Evolutionary conservation across 2,329 filamentous ascomycete species (phyloP).

Genomic region (Sarocladium oryzae): DNA sequence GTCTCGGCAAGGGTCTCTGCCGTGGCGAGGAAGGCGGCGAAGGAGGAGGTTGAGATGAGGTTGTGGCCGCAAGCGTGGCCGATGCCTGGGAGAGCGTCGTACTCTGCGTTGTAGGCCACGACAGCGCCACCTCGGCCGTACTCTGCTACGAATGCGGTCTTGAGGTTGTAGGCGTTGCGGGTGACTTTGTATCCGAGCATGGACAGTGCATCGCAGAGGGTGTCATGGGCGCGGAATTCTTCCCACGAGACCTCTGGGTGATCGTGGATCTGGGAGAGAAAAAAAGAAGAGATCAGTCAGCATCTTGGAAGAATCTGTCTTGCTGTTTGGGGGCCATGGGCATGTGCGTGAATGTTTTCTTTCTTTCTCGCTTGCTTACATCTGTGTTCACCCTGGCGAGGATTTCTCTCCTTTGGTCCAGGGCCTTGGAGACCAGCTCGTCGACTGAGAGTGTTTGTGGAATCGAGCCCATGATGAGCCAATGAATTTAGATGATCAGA

Average conservation of each 20-base stretch:
- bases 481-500: background rate
- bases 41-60: constrained; percentile 22
- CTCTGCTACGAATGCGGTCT: background rate
- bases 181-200: constrained; percentile 4
- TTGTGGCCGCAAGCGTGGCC: constrained; percentile 30
- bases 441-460: background rate
- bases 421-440: background rate
- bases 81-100: constrained; percentile 28
- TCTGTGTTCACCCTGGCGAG: background rate
- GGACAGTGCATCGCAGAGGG: constrained; percentile 15
- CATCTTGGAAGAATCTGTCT: too few relatives aligned
- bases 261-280: constrained; percentile 15
- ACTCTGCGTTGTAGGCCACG: constrained; percentile 36
- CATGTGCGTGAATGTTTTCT: background rate
- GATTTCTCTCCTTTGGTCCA: background rate
- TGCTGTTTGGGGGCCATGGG: too few relatives aligned
- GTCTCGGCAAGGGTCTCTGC: constrained; percentile 21
- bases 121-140: constrained; percentile 16
- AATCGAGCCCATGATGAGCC: background rate
- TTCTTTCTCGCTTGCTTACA: background rate
- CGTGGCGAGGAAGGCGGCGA: constrained; percentile 27
- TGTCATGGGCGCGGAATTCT: constrained; percentile 23
- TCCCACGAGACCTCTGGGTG: constrained; percentile 23
- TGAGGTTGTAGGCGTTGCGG: background rate
- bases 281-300: background rate